Base-by-base conservation (phyloP, 2,329 filamentous ascomycete genomes). In the Aulographum hederae region DNA sequence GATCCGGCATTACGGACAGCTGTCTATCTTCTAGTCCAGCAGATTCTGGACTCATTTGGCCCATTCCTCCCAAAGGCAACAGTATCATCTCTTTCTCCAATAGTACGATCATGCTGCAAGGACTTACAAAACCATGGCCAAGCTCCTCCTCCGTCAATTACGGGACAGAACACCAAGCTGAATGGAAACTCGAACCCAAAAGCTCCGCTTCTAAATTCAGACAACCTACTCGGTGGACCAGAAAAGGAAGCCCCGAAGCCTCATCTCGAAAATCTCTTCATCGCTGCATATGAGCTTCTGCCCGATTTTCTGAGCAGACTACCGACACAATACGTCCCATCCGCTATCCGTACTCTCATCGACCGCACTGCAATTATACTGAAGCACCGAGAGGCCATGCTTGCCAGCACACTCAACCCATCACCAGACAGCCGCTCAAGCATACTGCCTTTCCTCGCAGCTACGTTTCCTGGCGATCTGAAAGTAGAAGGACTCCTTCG, bases 381-480 rank as follows among this genome's bases (percentile, higher is more conserved):
- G 4, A 63, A 65, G 36, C 65, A 75, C 48, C 73, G 72, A 46
- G 61, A 73, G 19, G 76, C 78, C 26, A 79, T 94, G 67, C 46
- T 89, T 8, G 72, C 82, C 4, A 86, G 81, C 48, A 73, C 91
- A 10, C 58, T 94, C 36, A 82, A 89, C 50, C 80, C 82, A 1
- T 73, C 51, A 57, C 71, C 38, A 60, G 73, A 45, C 59, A 68
- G 20, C 6, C 6, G 44, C 64, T 64, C 78, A 18, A 89, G 76
- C 48, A 75, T 93, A 30, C 54, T 93, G 30, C 85, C 86, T 1
- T 78, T 92, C 43, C 57, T 94, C 17, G 68, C 72, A 5, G 66
- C 73, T 33, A 65, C 69, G 31, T 79, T 73, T 43, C 62, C 72
- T 0, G 50, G 63, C 8, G 67, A 75, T 31, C 60, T 68, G 34